Conservation (phyloP, 257 asterid genomes). For the Plectranthus barbatus region DNA sequence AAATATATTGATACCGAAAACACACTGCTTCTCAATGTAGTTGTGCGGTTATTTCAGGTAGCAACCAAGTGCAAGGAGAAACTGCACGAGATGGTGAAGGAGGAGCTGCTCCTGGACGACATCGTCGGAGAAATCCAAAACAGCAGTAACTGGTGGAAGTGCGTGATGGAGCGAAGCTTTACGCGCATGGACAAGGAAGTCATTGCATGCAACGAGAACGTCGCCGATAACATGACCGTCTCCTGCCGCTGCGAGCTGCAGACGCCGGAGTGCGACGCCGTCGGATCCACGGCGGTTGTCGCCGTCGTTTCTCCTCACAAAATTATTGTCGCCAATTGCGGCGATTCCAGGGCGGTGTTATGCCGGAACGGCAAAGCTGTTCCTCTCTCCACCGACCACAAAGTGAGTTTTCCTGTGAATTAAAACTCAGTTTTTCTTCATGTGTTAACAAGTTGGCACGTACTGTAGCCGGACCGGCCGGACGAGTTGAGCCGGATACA, state of each 20-base stretch:
- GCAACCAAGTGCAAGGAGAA: constrained; percentile 59
- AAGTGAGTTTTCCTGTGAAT: constrained; percentile 20
- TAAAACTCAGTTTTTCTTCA: neutral
- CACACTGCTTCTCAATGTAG: neutral
- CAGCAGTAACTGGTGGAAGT: constrained; percentile 26
- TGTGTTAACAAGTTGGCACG: neutral
- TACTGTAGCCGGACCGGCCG: constrained; percentile 67
- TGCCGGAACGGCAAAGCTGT: constrained; percentile 59
- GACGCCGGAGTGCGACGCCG: constrained; percentile 60
- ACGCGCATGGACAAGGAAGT: constrained; percentile 65
- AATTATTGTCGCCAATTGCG: constrained; percentile 65
- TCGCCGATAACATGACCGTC: neutral
- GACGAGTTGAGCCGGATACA: constrained; percentile 66
- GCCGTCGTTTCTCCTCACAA: constrained; percentile 40
- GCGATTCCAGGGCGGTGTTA: constrained; percentile 79
- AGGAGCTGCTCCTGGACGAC: constrained; percentile 33
- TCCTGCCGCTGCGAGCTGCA: constrained; percentile 65
- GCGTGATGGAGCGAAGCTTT: constrained; percentile 63
- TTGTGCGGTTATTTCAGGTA: constrained; percentile 28
- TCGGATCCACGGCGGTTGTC: constrained; percentile 74
- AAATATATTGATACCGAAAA: neutral
- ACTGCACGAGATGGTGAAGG: constrained; percentile 60
- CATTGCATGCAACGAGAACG: constrained; percentile 21
- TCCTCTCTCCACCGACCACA: constrained; percentile 67
- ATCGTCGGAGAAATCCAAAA: neutral